Evolutionary conservation across 768 basidiomycete genomes (phyloP).

Genomic region (Kwoniella mangroviensis): DNA sequence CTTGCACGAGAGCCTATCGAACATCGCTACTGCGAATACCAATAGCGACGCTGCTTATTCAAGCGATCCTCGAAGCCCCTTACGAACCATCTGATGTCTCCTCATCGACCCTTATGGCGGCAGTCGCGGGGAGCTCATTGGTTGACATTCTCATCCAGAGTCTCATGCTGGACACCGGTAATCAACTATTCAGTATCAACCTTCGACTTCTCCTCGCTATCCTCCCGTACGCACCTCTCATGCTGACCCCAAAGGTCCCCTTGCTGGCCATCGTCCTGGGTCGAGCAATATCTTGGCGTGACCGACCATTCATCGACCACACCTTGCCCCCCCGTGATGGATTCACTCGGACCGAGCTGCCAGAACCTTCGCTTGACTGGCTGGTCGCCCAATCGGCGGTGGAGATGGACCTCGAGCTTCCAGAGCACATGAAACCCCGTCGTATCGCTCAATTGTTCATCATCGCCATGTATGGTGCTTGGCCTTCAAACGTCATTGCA

Average conservation of each 20-base stretch:
- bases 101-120: constrained; percentile 17
- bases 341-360: constrained; percentile 58
- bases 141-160: constrained; percentile 26
- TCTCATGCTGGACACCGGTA: constrained; percentile 45
- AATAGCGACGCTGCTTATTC: constrained; percentile 17
- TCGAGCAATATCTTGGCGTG: constrained; percentile 53
- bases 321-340: constrained; percentile 67
- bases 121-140: constrained; percentile 11
- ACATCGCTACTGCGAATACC: constrained; percentile 11
- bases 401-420: constrained; percentile 14
- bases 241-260: constrained; percentile 43
- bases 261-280: constrained; percentile 51
- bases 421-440: constrained; percentile 53
- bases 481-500: constrained; percentile 82
- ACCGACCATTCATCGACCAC: constrained; percentile 56
- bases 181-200: constrained; percentile 44
- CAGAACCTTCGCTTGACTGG: constrained; percentile 31
- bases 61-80: constrained; percentile 11
- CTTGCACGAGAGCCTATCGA: constrained; percentile 2
- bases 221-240: constrained; percentile 41
- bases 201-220: constrained; percentile 41
- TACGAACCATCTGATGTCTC: constrained; percentile 12
- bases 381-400: constrained; percentile 26
- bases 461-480: constrained; percentile 74
- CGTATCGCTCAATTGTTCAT: constrained; percentile 36